Evolutionary conservation across 2,329 filamentous ascomycete genomes (phyloP), one percentile per base, ranked within the genome.

Genomic region (Diatrype stigma): DNA sequence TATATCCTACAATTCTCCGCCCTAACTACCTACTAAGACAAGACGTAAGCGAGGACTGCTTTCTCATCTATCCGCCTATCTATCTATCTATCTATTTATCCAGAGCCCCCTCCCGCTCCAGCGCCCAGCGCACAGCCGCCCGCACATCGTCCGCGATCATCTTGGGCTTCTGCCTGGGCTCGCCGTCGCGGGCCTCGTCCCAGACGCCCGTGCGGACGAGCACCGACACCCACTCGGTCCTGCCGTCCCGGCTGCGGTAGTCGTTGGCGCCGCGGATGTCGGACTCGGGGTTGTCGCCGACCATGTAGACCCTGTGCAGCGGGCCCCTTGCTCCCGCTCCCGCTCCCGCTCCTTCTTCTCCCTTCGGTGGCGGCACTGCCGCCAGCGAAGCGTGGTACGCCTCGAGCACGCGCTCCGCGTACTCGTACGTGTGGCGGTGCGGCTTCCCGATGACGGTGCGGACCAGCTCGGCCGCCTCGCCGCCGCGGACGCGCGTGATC

Each of bases 191-290:
- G 42, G 67, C 67, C 22, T 63, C 51, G 21, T 48, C 73, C 71
- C 87, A 95, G 1, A 96, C 90, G 0, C 91, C 91, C 8, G 89
- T 96, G 59, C 83, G 78, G 26, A 96, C 87, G 52, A 96, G 72
- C 17, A 95, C 79, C 42, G 87, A 87, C 38, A 78, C 73, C 91
- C 92, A 96, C 52, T 84, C 75, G n/a, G 84, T 88, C n/a, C n/a
- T n/a, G 8, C 85, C 86, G 51, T 79, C 70, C 3, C 78, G 73
- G 55, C 86, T 89, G 42, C 73, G 63, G 64, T 87, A 96, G 44
- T 80, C 78, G 65, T 96, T 96, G 19, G 90, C 92, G 6, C 94
- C 94, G 5, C 82, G 76, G 58, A 99, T 96, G 67, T 99, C 94
- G 60, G 88, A 94, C 64, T 90, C 90, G 5, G 89, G 88, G 63